These are phyloP conservation scores for Wickerhamomyces hampshirensis DNA, from an alignment of 805 yeast genomes.

Conservation along the genomic window DNA sequence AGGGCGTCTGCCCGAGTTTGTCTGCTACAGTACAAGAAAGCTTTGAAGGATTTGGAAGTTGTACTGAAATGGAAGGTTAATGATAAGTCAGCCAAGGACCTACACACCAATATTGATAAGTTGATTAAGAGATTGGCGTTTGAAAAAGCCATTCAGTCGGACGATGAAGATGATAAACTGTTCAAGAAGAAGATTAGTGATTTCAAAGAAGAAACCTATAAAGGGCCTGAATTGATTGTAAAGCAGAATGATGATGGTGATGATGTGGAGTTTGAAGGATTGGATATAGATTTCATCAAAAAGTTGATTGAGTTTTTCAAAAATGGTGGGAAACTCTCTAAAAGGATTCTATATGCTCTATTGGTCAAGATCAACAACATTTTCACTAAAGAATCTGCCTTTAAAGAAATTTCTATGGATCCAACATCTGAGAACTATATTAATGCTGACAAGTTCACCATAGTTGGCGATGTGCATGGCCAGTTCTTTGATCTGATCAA, in stretches of 20 bases:
- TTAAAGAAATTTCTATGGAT: constrained; percentile 58
- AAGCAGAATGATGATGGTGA: constrained; percentile 25
- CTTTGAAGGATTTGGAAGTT: constrained; percentile 60
- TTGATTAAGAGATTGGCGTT: constrained; percentile 72
- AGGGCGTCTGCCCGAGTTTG: constrained; percentile 81
- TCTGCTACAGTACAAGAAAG: constrained; percentile 67
- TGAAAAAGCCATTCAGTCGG: constrained; percentile 80
- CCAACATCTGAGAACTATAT: constrained; percentile 3
- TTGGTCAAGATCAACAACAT: constrained; percentile 65
- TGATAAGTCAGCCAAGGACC: constrained; percentile 62
- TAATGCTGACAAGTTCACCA: constrained; percentile 44
- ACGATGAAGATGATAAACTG: constrained; percentile 49
- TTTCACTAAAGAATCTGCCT: constrained; percentile 60
- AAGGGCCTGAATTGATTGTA: constrained; percentile 53
- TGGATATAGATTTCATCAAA: constrained; percentile 52
- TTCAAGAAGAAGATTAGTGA: constrained; percentile 20
- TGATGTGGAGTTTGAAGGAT: constrained; percentile 20
- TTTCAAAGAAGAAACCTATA: constrained; percentile 45
- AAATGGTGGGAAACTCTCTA: constrained; percentile 70
- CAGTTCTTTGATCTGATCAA: constrained; percentile 88
- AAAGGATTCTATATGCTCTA: constrained; percentile 77
- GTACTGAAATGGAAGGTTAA: constrained; percentile 61
- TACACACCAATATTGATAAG: constrained; percentile 57
- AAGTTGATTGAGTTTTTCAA: constrained; percentile 69
- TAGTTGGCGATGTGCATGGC: constrained; percentile 98